phyloP scores from a whole-genome alignment of 2,329 filamentous ascomycete genomes.

The Alternaria metachromatica region DNA sequence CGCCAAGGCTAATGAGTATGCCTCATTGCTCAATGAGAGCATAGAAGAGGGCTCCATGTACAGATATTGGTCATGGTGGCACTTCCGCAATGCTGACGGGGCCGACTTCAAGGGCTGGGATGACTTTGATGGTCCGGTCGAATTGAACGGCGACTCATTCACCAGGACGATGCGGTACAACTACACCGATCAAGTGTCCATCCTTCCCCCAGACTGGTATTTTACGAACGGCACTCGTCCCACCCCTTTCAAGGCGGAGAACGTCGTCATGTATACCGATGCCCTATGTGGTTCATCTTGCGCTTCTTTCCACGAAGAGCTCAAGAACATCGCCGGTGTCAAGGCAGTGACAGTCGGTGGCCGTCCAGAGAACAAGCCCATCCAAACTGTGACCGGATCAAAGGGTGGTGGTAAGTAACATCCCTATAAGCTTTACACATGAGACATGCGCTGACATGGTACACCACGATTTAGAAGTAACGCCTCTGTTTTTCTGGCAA shows the following conservation, averaged over 20 bases:
- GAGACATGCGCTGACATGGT: neutral
- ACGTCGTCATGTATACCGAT: constrained; percentile 57
- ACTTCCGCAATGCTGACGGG: constrained; percentile 32
- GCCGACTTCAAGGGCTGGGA: constrained; percentile 52
- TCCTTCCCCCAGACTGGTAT: constrained; percentile 17
- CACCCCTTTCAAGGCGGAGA: constrained; percentile 46
- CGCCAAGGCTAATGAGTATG: constrained; percentile 10
- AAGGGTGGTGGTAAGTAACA: constrained; percentile 55
- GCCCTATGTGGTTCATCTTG: constrained; percentile 66
- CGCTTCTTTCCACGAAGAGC: constrained; percentile 61
- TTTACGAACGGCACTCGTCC: constrained; percentile 29
- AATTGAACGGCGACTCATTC: constrained; percentile 46
- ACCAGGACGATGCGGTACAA: constrained; percentile 46
- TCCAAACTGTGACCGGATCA: constrained; percentile 68
- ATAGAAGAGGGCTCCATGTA: constrained; percentile 20
- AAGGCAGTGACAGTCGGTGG: constrained; percentile 65
- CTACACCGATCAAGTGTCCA: constrained; percentile 25
- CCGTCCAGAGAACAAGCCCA: constrained; percentile 58
- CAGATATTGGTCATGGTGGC: constrained; percentile 31
- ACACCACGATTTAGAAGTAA: constrained; percentile 22
- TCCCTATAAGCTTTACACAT: neutral
- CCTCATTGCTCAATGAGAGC: neutral
- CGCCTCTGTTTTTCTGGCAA: constrained; percentile 25
- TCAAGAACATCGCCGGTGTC: constrained; percentile 60
- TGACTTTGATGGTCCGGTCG: constrained; percentile 52